A percentile compares a stretch with the other conserved stretches of the same genome.
Conservation (phyloP, 2,329 filamentous ascomycete species). For the Talaromyces sp. region DNA sequence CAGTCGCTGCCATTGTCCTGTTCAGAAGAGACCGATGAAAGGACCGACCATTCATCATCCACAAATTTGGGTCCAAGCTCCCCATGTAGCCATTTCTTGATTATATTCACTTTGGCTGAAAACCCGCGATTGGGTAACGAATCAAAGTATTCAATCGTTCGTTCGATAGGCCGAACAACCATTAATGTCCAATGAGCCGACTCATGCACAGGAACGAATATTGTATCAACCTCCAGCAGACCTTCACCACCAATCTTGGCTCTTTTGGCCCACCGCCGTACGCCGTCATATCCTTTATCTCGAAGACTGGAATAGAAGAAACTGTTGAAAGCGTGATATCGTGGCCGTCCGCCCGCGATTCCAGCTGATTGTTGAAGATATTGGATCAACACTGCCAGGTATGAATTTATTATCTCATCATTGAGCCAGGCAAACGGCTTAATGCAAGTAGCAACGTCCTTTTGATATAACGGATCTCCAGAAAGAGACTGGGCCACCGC, state of each 20-base stretch:
- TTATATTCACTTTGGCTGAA: conserved; percentile 33
- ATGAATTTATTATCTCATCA: conserved; percentile 51
- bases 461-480: conserved; percentile 41
- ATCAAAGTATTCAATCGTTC: conserved; percentile 53
- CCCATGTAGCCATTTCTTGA: conserved; percentile 46
- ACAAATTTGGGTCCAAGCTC: conserved; percentile 46
- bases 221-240: conserved; percentile 49
- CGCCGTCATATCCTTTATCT: conserved; percentile 43
- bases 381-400: conserved; percentile 45
- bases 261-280: conserved; percentile 48
- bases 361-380: conserved; percentile 37
- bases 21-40: conserved; percentile 44
- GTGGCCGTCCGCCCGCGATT: conserved; percentile 42
- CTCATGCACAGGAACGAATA: conserved; percentile 53
- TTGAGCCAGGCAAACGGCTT: conserved; percentile 46
- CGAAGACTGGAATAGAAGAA: conserved; percentile 50
- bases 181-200: conserved; percentile 52
- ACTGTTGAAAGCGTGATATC: conserved; percentile 47
- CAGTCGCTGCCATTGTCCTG: conserved; percentile 54
- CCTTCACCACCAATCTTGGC: conserved; percentile 51
- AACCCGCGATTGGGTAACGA: conserved; percentile 41
- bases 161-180: conserved; percentile 46
- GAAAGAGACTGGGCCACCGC: conserved; percentile 34
- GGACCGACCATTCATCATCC: conserved; percentile 48
- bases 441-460: conserved; percentile 41